Conservation (phyloP, 75 land plant genomes). For the Adiantum capillusveneris region DNA sequence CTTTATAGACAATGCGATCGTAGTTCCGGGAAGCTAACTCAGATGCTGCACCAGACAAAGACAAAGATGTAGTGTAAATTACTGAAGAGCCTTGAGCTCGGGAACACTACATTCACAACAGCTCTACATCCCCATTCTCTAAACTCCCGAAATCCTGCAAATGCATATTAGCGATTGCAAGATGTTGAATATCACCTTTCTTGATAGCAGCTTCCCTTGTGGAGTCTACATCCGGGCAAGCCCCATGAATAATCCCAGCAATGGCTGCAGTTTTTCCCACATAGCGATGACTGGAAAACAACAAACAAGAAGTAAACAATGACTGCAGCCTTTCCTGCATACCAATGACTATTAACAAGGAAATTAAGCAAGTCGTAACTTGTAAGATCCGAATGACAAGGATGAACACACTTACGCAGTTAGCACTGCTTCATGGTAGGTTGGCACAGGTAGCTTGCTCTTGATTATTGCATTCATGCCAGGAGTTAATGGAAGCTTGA, state of each 20-base stretch:
- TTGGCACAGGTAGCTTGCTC: conserved; percentile 8
- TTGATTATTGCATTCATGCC: conserved; percentile 17
- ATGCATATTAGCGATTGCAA: no score
- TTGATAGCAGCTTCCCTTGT: conserved; percentile 10
- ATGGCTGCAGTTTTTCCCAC: conserved; percentile 9
- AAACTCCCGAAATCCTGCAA: no score
- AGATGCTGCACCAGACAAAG: no score
- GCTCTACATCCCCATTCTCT: no score
- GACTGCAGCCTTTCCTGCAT: no score
- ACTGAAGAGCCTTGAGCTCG: no score
- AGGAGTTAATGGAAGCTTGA: conserved; percentile 8
- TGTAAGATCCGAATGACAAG: not conserved
- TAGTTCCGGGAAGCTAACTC: conserved; percentile 3
- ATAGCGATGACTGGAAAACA: conserved; percentile 10
- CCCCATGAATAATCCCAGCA: conserved; percentile 7
- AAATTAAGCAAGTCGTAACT: not conserved
- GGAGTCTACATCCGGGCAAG: conserved; percentile 3
- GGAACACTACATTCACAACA: no score
- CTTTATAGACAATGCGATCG: conserved; percentile 13
- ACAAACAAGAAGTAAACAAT: no score
- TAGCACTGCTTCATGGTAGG: conserved; percentile 13
- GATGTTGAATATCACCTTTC: conserved; percentile 9
- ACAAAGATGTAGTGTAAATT: no score
- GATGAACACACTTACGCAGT: conserved; percentile 1
- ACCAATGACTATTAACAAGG: no score